These are phyloP conservation scores for Daldinia eschscholtzii DNA, from an alignment of 2,329 filamentous ascomycete genomes.

Conservation along the genomic window DNA sequence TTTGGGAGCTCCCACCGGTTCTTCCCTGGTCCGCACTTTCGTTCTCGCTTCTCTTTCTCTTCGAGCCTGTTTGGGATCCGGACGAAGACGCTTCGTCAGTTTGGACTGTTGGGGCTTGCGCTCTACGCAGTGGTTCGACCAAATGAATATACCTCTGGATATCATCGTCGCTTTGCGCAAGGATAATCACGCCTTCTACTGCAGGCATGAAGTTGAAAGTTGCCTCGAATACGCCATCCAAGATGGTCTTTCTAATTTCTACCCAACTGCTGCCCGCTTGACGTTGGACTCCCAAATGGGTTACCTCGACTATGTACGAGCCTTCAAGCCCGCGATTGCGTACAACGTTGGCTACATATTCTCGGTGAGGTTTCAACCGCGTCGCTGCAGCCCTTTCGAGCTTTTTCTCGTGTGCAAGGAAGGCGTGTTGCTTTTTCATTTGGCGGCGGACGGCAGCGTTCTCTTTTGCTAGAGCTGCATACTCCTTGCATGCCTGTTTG, in stretches of 20 bases:
- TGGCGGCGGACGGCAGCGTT: conserved; percentile 9
- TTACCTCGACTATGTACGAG: conserved; percentile 19
- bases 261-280: conserved; percentile 16
- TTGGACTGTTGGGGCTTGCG: not conserved
- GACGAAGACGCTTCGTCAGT: not conserved
- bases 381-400: conserved; percentile 4
- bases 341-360: conserved; percentile 5
- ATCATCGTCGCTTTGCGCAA: conserved; percentile 5
- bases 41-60: conserved; percentile 13
- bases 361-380: conserved; percentile 13
- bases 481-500: conserved; percentile 23
- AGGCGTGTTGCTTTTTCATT: not conserved
- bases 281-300: not conserved
- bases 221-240: conserved; percentile 16
- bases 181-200: conserved; percentile 16
- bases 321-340: conserved; percentile 16
- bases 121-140: not conserved
- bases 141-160: conserved; percentile 2
- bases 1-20: not conserved
- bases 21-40: not conserved
- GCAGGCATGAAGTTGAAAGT: conserved; percentile 23
- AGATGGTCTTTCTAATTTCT: conserved; percentile 14
- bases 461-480: conserved; percentile 2
- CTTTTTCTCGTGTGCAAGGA: conserved; percentile 12
- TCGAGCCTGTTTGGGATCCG: conserved; percentile 10